Base-by-base conservation (phyloP, 306 rosid genomes). In the Ammopiptanthus mongolicus region DNA sequence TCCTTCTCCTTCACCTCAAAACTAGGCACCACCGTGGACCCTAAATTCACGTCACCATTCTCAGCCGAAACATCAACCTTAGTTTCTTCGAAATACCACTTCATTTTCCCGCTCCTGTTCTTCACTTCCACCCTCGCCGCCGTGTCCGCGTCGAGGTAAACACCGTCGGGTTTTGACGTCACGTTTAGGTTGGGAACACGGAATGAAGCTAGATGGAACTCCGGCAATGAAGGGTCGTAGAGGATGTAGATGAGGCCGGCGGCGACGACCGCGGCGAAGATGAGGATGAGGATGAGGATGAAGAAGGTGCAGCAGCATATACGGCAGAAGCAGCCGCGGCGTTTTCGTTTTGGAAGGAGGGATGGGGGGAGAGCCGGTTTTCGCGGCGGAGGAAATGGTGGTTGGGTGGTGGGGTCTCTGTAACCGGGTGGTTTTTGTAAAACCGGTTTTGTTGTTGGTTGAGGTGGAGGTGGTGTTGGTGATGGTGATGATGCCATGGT, bases 381-480 rank as follows among this genome's bases (percentile, higher is more conserved):
- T n/a, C 91, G 70, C 4, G 37, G 50, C 1, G 81, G 80, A 3
- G 63, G 73, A n/a, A n/a, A n/a, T 0, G 82, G 84, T 12, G 78
- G 78, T 21, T 2, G 48, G 17, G 36, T 1, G 86, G 1, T 37
- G 11, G 88, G 84, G 75, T 82, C 86, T 44, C 64, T 77, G 58
- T 80, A 87, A 2, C 93, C 95, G 2, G 98, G 98, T 6, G 98
- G 98, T 57, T 87, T 91, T 79, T 87, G 86, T 55, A 94, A 88
- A 0, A 50, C 59, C 1, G 89, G 92, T 21, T 78, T 85, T 8
- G 0, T 22, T 17, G 23, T 0, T 34, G 5, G 6, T 3, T 1
- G 7, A 0, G 88, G 75, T 51, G 65, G 50, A 29, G 78, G 47
- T 41, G 66, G 13, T 29, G 18, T 0, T 42, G 63, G 19, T 18